Evolutionary conservation across 257 asterid species (phyloP), one percentile per base, ranked within the genome.

Genomic region (Gentiana macrophylla): DNA sequence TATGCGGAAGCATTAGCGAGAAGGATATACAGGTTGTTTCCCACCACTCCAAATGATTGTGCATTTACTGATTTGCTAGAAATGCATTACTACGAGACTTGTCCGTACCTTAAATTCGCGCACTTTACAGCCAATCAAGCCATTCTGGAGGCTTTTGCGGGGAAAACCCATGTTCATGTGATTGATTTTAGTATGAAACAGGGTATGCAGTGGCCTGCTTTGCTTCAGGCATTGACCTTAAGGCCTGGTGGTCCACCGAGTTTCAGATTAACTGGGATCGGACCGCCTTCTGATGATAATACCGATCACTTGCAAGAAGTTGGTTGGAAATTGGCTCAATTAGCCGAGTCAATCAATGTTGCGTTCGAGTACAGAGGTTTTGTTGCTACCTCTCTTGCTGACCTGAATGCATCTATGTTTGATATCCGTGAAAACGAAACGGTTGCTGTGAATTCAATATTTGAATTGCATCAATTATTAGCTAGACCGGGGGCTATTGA

Each of bases 91-190:
- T 90, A 86, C 63, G 98, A 90, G 62, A 71, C 87, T 2, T 82
- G 96, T 63, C 98, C 98, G 6, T 86, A 86, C 57, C 77, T 90
- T 1, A 90, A 90, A 58, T 90, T 90, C 68, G 91, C 96, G 0
- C 98, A 90, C 64, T 90, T 90, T 55, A 90, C 98, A 2, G 98
- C 98, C 0, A 86, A 90, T 61, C 98, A 90, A 62, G 98, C 95
- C 0, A 90, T 90, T 5, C 79, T 86, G 3, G 96, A 90, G 53
- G 98, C 94, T 2, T 79, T 90, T 37, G 77, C 76, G 0, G 85
- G 83, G 32, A 82, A 84, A 64, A 65, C 1, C 0, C 70, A 76
- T 0, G 96, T 90, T 0, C 98, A 90, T 57, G 86, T 86, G 0
- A 82, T 86, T 34, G 98, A 90, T 80, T 90, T 86, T 68, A 73